Conservation (phyloP, 257 asterid genomes). For the Galeopsis tetrahit region DNA sequence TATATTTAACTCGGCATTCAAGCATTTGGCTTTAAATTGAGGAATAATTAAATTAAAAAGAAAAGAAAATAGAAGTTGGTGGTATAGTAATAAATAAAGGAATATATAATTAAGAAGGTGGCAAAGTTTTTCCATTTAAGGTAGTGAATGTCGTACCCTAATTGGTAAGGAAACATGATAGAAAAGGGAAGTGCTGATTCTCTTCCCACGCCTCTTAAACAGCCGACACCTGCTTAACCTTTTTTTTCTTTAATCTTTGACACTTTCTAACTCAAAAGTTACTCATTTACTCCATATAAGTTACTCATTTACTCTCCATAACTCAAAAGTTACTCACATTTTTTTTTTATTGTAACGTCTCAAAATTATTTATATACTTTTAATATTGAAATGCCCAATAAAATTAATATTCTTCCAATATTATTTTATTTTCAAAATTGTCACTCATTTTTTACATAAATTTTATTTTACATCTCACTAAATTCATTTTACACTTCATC, state of each 20-base stretch:
- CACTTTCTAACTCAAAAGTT: constrained; percentile 13
- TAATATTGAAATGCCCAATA: no score
- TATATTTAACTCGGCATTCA: no score
- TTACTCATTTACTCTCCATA: not conserved
- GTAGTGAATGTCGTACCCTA: constrained; percentile 58
- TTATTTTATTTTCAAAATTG: no score
- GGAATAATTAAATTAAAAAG: no score
- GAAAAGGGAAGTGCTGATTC: constrained; percentile 43
- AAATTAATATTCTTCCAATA: no score
- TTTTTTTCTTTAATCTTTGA: constrained; percentile 34
- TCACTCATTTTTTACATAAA: no score
- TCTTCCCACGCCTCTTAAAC: constrained; percentile 45
- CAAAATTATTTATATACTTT: no score
- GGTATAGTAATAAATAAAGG: not conserved
- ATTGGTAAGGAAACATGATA: constrained; percentile 53
- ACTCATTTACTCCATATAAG: not conserved
- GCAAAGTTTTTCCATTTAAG: constrained; percentile 56
- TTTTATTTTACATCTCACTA: no score
- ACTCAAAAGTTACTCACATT: no score
- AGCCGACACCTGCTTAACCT: constrained; percentile 59
- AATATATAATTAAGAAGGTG: not conserved
- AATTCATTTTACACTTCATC: no score
- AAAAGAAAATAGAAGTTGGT: not conserved
- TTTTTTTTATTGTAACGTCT: no score
- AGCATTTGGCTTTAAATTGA: no score